Conservation (phyloP, 2,329 filamentous ascomycete species). For the Phoma sp. region DNA sequence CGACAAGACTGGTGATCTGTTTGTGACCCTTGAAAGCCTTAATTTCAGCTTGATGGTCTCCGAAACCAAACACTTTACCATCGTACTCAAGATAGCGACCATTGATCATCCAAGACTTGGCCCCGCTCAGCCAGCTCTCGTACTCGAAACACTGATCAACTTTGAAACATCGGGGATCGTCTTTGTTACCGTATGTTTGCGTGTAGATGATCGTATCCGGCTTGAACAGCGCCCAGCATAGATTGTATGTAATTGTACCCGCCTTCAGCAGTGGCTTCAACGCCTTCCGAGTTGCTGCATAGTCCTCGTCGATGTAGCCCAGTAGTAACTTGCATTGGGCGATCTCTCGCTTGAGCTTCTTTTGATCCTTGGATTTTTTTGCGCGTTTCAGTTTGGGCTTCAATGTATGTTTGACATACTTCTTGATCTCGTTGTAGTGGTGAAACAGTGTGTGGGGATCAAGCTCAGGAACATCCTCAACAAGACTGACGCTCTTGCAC, state of each 20-base stretch:
- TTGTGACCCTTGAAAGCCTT: constrained; percentile 78
- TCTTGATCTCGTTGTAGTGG: constrained; percentile 79
- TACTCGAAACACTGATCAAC: constrained; percentile 78
- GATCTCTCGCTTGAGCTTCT: constrained; percentile 64
- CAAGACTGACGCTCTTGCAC: constrained; percentile 78
- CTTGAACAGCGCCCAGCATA: constrained; percentile 89
- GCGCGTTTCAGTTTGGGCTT: constrained; percentile 64
- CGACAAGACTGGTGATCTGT: constrained; percentile 79
- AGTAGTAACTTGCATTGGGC: constrained; percentile 74
- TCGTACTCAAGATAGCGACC: constrained; percentile 86
- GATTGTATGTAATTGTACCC: constrained; percentile 85
- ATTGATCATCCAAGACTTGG: constrained; percentile 78
- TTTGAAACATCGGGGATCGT: constrained; percentile 83
- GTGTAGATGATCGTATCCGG: constrained; percentile 81
- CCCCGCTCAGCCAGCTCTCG: constrained; percentile 67
- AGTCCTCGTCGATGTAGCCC: constrained; percentile 82
- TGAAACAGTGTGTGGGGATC: constrained; percentile 59
- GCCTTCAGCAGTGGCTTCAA: constrained; percentile 81
- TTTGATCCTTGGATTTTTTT: constrained; percentile 67
- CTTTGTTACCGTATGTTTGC: constrained; percentile 75
- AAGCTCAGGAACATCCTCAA: constrained; percentile 75
- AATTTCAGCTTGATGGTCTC: constrained; percentile 72
- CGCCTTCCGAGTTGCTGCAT: constrained; percentile 76
- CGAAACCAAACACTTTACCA: constrained; percentile 82
- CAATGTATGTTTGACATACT: constrained; percentile 65